Evolutionary conservation across 768 basidiomycete genomes (phyloP), one percentile per base, ranked within the genome.

Genomic region (Xerocomus spinulosus): DNA sequence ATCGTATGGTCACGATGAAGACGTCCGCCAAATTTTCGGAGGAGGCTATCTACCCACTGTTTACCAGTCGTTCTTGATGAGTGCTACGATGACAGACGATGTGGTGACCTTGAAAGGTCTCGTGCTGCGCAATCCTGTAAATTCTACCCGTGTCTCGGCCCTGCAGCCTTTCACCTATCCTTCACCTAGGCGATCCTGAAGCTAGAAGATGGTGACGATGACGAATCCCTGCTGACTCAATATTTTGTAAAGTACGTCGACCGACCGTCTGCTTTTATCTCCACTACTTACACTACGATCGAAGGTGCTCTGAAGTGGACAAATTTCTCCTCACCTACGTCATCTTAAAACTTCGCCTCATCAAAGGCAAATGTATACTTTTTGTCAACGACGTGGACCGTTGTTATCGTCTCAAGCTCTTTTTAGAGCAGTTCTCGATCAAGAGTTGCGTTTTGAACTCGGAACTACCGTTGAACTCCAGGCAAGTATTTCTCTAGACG

Each of bases 381-480:
- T 99, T 99, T 60, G 95, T 98, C 44, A 97, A 97, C 70, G 86
- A 92, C 60, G 87, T 96, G 38, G 94, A 96, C 57, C 83, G 95
- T 20, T 85, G 85, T 44, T 99, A 98, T 66, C 86, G 93, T 44
- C 75, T 99, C 51, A 96, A 97, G 65, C 80, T 99, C n/a, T 99
- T 98, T 70, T 73, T 99, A 34, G 96, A 98, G 58, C 93, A 97
- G 68, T 98, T 97, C 59, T 93, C 90, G 0, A 89, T 98, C 64
- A 92, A 92, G 68, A 86, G 85, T 55, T 97, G 95, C 56, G 94
- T 99, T 1, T 76, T 99, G 21, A 97, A 99, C 61, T 90, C 92
- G 13, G 96, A 98, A 68, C 70, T 99, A 25, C 96, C 96, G 0
- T 70, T 98, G 46, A 97, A 96, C 62, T 96, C 94, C 17, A 81